Percentiles rank a stretch among this genome's conserved stretches.
phyloP scores from a whole-genome alignment of 2,329 filamentous ascomycete genomes.

The Boeremia lycopersici region DNA sequence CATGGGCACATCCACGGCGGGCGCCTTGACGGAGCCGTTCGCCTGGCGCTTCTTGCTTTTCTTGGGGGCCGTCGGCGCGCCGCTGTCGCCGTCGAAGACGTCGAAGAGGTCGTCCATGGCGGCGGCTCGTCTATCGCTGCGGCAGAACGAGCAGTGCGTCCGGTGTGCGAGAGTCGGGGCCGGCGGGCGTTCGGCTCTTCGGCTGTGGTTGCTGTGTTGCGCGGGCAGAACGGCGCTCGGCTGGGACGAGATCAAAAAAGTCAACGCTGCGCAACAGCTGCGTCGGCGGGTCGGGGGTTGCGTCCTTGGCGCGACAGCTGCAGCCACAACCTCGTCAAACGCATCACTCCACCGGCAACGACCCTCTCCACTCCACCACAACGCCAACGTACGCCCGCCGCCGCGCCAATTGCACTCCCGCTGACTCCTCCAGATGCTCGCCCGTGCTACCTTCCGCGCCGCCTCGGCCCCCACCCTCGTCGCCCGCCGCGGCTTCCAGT shows the following conservation, averaged over 20 bases:
- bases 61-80: constrained; percentile 35
- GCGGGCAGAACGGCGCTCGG: constrained; percentile 1
- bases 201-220: constrained; percentile 5
- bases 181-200: too few species aligned
- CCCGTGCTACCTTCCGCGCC: constrained; percentile 68
- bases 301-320: constrained; percentile 10
- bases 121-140: background rate
- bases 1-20: constrained; percentile 53
- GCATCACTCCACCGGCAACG: constrained; percentile 22
- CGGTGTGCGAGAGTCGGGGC: constrained; percentile 4
- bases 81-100: constrained; percentile 49
- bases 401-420: constrained; percentile 33
- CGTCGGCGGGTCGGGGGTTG: constrained; percentile 7
- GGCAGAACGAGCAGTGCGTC: background rate
- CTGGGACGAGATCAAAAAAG: constrained; percentile 12
- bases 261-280: constrained; percentile 5
- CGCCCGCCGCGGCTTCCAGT: constrained; percentile 92
- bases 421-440: constrained; percentile 73
- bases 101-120: constrained; percentile 53
- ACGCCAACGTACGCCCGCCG: constrained; percentile 36
- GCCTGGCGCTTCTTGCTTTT: constrained; percentile 85
- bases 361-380: constrained; percentile 37
- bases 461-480: constrained; percentile 66
- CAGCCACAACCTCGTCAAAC: constrained; percentile 14
- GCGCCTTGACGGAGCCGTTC: constrained; percentile 74